Evolutionary conservation across 2,329 filamentous ascomycete species (phyloP), one percentile per base, ranked within the genome.

Genomic region (Diaporthe sp.): DNA sequence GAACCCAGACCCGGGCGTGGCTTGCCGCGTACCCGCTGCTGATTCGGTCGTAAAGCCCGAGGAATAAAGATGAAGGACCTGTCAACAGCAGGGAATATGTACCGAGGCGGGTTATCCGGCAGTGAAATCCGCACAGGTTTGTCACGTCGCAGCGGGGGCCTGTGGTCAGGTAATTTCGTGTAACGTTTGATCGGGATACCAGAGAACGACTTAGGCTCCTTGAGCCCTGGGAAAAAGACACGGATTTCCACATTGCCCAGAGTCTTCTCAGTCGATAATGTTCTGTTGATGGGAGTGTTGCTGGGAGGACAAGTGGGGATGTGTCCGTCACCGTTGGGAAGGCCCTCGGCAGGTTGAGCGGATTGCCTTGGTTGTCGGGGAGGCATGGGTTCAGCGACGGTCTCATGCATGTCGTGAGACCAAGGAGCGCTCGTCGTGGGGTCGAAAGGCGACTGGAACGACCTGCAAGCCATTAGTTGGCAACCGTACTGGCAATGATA

Each of bases 61-160:
- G 97, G 97, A 76, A 99, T 99, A 85, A 99, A 99, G 80, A 98
- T 98, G 84, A 99, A 99, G 0, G 97, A 98, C 78, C 97, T 90
- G 80, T 98, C 96, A 62, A 91, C 89, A 2, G 95, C 94, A 8
- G 97, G 97, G 84, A 97, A 98, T 76, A 98, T 96, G 84, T 98
- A 98, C 77, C 94, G 92, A 49, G 95, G 94, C 17, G 92, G 88
- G 78, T 94, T 90, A 39, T 94, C 90, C 2, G 97, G 96, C 57
- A 99, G 88, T 12, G 95, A 98, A 79, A 99, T 95, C 70, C 97
- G 93, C 55, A 98, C 97, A 10, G 97, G 97, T 83, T 98, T 99
- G 86, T 99, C 97, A 80, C 97, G 93, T 77, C 97, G 94, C 67
- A 99, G 90, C 71, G 97, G 97, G 28, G 97, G 97, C 31, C 97